Evolutionary conservation across 2,329 filamentous ascomycete genomes (phyloP), one percentile per base, ranked within the genome.

Genomic region (Aspergillus luchuensis): DNA sequence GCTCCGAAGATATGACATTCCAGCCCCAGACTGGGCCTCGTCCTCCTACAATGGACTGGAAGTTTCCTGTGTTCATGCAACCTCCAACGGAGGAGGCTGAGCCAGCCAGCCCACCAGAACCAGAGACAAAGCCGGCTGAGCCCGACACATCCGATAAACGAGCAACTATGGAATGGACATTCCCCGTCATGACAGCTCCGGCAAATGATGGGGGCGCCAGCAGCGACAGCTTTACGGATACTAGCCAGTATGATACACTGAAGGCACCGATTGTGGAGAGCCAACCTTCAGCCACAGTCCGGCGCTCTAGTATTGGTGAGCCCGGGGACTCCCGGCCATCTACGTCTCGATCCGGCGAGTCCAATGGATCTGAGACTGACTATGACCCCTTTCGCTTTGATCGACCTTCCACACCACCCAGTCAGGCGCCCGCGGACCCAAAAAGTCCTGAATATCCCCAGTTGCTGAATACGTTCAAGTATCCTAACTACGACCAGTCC

Each of bases 111-210:
- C 60, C 62, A 25, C 52, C 63, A 8, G 58, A 58, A 21, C 15
- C 30, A 1, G 58, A 63, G 19, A 55, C 58, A 17, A 57, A 47
- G 15, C 62, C 68, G 33, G 70, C 68, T 8, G 55, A 65, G 36
- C 23, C 51, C 11, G 69, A 72, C 23, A 65, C 63, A 19, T 63
- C 65, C 2, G 78, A 69, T 13, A 78, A 76, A 52, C 73, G 77
- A 6, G 76, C 76, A 15, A 79, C 77, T 4, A 81, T 81, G 73
- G 82, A 84, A 36, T 87, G 84, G 84, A 84, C 80, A 11, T 85
- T 85, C 62, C 82, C 82, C 7, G 71, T 77, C 3, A 79, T 78
- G 73, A 73, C 62, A 6, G 57, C 71, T 1, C 54, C 69, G 3
- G 66, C 58, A 50, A 65, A 63, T 57, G 53, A 47, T 13, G 53